Base-by-base conservation (phyloP, 2,329 filamentous ascomycete genomes). In the Acephala macrosclerotiorum region DNA sequence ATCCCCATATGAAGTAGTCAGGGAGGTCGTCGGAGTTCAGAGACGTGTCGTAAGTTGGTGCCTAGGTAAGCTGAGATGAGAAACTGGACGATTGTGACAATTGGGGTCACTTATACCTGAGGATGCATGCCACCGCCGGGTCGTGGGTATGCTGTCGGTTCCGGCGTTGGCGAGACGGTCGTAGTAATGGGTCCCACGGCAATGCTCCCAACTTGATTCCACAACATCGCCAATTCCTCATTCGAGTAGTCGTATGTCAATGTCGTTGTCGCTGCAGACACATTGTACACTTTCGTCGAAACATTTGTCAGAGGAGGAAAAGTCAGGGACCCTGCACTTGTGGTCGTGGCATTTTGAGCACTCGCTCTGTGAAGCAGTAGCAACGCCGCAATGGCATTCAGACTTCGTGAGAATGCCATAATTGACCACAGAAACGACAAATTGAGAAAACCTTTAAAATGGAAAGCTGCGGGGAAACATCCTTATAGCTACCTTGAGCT, bases 171-270 rank as follows among this genome's bases (percentile, higher is more conserved):
- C 7, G 72, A 66, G 2, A 80, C 78, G 0, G 80, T 82, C 2
- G 76, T 78, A 20, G 79, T 82, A 26, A 82, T 75, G 0, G 79
- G 77, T 1, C 80, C 80, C 7, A 77, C 76, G 29, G 76, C 74
- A 26, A 83, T 75, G 14, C 79, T 79, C 0, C 80, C 80, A 26
- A 83, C 77, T 59, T 80, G 77, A 61, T 81, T 77, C 81, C 81
- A 83, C 11, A 82, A 74, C 45, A 80, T 79, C 3, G 77, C 79
- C 22, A 84, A 75, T 20, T 79, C 79, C 66, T 83, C 79, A 58
- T 83, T 79, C 0, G 80, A 82, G 72, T 82, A 84, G 63, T 82
- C 78, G 40, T 82, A 81, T 3, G 74, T 77, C 49, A 79, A 74
- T 12, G 80, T 76, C 16, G 81, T 81, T 22, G 78, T 79, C 26